A percentile compares a stretch with the other conserved stretches of the same genome.
Conservation (phyloP, 163 green algal species). For the Scenedesmus sp. region DNA sequence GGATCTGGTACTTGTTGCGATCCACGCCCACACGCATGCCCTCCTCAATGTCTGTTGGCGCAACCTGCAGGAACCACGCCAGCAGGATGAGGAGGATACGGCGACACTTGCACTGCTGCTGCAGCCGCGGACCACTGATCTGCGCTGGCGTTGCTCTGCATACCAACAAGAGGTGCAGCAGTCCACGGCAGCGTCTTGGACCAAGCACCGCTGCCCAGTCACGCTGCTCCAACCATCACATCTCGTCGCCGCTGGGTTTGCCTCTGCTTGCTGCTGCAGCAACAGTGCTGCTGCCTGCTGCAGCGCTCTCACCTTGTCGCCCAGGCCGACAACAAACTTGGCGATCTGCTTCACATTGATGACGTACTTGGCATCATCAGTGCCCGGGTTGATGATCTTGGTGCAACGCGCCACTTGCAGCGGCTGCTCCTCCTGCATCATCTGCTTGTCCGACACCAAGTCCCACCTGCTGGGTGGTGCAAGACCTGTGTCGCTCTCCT, state of each 20-base stretch:
- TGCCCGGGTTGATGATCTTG: constrained; percentile 99
- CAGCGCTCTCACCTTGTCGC: constrained; percentile 86
- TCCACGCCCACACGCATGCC: constrained; percentile 97
- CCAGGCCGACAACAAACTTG: constrained; percentile 99
- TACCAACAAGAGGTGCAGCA: neutral
- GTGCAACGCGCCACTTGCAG: constrained; percentile 97
- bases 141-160: neutral
- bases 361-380: constrained; percentile 98
- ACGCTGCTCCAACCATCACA: neutral
- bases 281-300: neutral
- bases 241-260: neutral
- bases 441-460: constrained; percentile 99
- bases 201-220: neutral
- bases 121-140: neutral
- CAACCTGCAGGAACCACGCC: constrained; percentile 30
- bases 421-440: constrained; percentile 96
- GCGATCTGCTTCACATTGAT: constrained; percentile 99
- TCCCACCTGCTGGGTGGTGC: constrained; percentile 97
- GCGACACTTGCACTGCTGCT: neutral
- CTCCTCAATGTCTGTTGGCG: constrained; percentile 99
- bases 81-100: neutral
- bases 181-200: neutral
- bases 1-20: constrained; percentile 87
- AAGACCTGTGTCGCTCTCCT: constrained; percentile 98
- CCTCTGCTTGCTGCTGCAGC: neutral